Conservation (phyloP, 768 basidiomycete species). For the Suillus subaureus region DNA sequence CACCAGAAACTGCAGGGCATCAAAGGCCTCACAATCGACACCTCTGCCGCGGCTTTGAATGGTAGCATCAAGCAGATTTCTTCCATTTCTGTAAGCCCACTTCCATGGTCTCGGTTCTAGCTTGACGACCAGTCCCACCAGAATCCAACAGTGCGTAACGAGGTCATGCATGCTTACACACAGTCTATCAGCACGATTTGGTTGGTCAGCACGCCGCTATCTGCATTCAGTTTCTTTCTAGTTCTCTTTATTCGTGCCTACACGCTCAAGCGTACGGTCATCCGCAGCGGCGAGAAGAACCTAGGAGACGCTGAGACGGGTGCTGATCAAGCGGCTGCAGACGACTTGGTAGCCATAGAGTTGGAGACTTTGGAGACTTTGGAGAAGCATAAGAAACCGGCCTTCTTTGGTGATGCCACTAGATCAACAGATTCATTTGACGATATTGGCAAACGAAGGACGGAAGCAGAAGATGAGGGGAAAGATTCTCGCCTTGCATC, state of each 20-base stretch:
- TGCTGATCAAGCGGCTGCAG: not conserved
- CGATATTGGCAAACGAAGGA: slow-evolving; percentile 4
- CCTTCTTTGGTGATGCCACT: slow-evolving; percentile 4
- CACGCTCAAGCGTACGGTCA: slow-evolving; percentile 33
- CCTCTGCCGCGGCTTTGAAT: slow-evolving; percentile 46
- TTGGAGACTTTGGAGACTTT: not conserved
- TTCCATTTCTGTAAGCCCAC: slow-evolving; percentile 23
- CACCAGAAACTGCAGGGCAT: slow-evolving; percentile 19
- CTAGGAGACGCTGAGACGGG: slow-evolving; percentile 35
- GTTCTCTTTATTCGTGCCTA: slow-evolving; percentile 38
- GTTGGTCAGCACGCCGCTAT: slow-evolving; percentile 38
- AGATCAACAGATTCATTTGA: slow-evolving; percentile 7
- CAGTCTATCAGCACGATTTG: slow-evolving; percentile 41
- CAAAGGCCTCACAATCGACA: slow-evolving; percentile 34
- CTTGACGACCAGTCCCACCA: slow-evolving; percentile 19
- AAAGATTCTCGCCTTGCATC: not conserved
- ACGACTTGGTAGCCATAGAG: slow-evolving; percentile 4
- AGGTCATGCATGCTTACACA: slow-evolving; percentile 40
- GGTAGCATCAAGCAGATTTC: slow-evolving; percentile 50
- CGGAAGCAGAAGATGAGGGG: not conserved
- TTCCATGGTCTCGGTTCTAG: not conserved
- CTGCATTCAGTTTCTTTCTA: slow-evolving; percentile 34
- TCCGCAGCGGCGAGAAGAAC: slow-evolving; percentile 17
- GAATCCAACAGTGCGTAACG: slow-evolving; percentile 29
- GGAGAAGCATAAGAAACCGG: not conserved